Evolutionary conservation across 208 protist species (phyloP).

Genomic region (Trypanosoma congolense): DNA sequence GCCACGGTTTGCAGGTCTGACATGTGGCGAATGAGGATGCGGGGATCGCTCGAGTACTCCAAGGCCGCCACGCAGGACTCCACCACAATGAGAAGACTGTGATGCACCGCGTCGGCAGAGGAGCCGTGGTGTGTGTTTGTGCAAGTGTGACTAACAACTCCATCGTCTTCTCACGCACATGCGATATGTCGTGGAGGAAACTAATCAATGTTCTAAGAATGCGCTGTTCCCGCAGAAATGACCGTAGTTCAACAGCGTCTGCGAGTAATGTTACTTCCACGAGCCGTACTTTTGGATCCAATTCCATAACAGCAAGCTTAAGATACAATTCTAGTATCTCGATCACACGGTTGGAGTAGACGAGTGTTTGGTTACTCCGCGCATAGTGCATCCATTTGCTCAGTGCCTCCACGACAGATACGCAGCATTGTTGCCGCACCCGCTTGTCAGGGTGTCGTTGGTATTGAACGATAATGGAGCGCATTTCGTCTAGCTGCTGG

Average conservation of each 20-base stretch:
- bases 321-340: slow-evolving; percentile 83
- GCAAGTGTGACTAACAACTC: slow-evolving; percentile 75
- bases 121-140: slow-evolving; percentile 46
- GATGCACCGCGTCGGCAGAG: slow-evolving; percentile 50
- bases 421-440: slow-evolving; percentile 74
- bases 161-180: slow-evolving; percentile 74
- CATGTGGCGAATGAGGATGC: slow-evolving; percentile 71
- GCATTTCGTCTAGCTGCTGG: slow-evolving; percentile 76
- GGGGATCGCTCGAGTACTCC: slow-evolving; percentile 76
- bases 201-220: slow-evolving; percentile 78
- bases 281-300: slow-evolving; percentile 68
- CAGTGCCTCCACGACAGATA: slow-evolving; percentile 61
- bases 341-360: slow-evolving; percentile 78
- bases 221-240: slow-evolving; percentile 63
- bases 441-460: slow-evolving; percentile 62
- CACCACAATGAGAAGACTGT: slow-evolving; percentile 69
- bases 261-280: slow-evolving; percentile 65
- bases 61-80: slow-evolving; percentile 81
- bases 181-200: slow-evolving; percentile 67
- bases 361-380: slow-evolving; percentile 74
- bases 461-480: slow-evolving; percentile 59
- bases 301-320: slow-evolving; percentile 74
- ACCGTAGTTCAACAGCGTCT: slow-evolving; percentile 51
- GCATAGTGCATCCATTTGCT: slow-evolving; percentile 67
- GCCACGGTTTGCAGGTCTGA: slow-evolving; percentile 84